Evolutionary conservation across 2,329 filamentous ascomycete genomes (phyloP).

Genomic region (Gyromitra esculenta): DNA sequence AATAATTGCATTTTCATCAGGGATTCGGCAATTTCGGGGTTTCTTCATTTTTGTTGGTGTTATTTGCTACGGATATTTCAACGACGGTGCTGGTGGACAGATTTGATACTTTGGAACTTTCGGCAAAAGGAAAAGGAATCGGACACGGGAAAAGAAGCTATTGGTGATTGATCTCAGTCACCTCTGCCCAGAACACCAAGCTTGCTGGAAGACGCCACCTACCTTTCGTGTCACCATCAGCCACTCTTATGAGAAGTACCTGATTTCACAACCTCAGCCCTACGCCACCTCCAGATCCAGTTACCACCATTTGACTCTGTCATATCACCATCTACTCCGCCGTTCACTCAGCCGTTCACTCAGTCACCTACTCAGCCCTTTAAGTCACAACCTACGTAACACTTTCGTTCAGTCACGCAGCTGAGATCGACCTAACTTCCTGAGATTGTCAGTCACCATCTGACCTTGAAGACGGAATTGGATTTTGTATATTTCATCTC

Average conservation of each 20-base stretch:
- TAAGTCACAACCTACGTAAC: slow-evolving; percentile 47
- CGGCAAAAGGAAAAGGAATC: slow-evolving; percentile 13
- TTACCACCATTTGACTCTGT: slow-evolving; percentile 26
- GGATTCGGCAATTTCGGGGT: slow-evolving; percentile 27
- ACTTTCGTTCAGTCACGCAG: slow-evolving; percentile 24
- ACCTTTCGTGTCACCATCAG: slow-evolving; percentile 38
- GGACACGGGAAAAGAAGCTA: slow-evolving; percentile 1
- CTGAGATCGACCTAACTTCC: slow-evolving; percentile 54
- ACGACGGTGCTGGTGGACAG: slow-evolving; percentile 21
- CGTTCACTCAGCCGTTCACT: slow-evolving; percentile 30
- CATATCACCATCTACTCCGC: slow-evolving; percentile 28
- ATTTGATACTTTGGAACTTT: slow-evolving; percentile 18
- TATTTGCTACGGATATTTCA: slow-evolving; percentile 40
- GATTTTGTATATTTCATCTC: slow-evolving; percentile 48
- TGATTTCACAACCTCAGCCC: slow-evolving; percentile 42
- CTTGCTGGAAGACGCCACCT: slow-evolving; percentile 40
- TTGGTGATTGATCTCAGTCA: slow-evolving; percentile 2
- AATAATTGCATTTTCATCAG: slow-evolving; percentile 53
- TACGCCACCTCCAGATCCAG: slow-evolving; percentile 41
- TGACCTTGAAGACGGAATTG: slow-evolving; percentile 56
- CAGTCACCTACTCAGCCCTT: slow-evolving; percentile 38
- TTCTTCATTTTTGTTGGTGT: slow-evolving; percentile 40
- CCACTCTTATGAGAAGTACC: slow-evolving; percentile 42
- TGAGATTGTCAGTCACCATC: slow-evolving; percentile 54
- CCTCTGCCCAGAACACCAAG: background rate